phyloP scores from a whole-genome alignment of 2,329 filamentous ascomycete genomes.

The Zasmidium angulare region DNA sequence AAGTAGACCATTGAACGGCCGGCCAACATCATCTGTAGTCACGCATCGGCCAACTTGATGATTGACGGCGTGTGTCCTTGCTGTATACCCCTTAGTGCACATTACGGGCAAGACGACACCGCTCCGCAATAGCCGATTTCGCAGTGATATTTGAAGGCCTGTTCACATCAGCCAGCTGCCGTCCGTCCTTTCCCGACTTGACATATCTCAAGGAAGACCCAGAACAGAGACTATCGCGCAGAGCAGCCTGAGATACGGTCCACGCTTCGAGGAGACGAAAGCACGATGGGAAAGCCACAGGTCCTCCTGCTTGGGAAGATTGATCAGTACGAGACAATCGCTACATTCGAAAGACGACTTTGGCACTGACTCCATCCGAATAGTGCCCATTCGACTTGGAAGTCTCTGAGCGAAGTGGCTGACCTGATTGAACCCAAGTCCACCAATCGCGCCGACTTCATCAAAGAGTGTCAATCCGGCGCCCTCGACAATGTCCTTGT shows the following conservation, averaged over 20 bases:
- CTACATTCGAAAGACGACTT: neutral
- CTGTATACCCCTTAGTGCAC: neutral
- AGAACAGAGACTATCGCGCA: too few relatives aligned
- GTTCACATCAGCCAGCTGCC: neutral
- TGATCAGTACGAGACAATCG: constrained; percentile 51
- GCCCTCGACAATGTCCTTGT: constrained; percentile 60
- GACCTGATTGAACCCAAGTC: constrained; percentile 65
- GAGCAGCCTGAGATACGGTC: too few relatives aligned
- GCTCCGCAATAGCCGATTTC: neutral
- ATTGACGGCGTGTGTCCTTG: neutral
- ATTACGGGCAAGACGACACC: neutral
- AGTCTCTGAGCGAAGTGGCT: constrained; percentile 60
- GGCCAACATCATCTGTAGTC: too few relatives aligned
- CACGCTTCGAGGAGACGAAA: neutral
- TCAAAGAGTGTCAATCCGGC: constrained; percentile 66
- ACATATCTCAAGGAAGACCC: too few relatives aligned
- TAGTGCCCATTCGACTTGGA: constrained; percentile 67
- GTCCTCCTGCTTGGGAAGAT: constrained; percentile 64
- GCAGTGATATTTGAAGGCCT: neutral
- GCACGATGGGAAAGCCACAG: constrained; percentile 51
- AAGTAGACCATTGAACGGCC: too few relatives aligned
- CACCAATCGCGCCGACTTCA: constrained; percentile 64
- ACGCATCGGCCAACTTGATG: neutral
- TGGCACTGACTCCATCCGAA: neutral
- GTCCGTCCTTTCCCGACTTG: neutral